Evolutionary conservation across 139 green algal genomes (phyloP), one percentile per base, ranked within the genome.

Genomic region (Picochlorum sp.): DNA sequence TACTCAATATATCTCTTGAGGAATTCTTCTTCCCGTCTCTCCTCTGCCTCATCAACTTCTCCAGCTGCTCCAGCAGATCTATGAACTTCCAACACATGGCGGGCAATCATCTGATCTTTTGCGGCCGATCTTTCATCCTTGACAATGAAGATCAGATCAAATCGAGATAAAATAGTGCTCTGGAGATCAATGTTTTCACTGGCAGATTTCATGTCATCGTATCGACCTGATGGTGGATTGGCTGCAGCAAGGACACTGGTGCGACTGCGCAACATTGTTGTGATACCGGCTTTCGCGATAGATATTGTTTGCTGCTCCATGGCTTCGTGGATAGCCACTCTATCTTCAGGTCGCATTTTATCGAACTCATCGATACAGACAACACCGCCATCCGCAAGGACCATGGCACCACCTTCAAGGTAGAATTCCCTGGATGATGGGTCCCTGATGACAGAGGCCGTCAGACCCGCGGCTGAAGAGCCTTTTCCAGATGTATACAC

Each of bases 261-360:
- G 21, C 94, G 79, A 18, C 78, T 80, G 61, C 95, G 95, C 57
- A 99, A 87, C 73, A 97, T 95, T 10, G 94, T 97, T 34, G 93
- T 95, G 81, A 99, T 98, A 66, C 94, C 94, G 3, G 94, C 94
- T 82, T 99, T 99, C 47, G 94, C 92, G 37, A 99, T 95, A 60
- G 85, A 96, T 72, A 99, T 98, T 47, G 94, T 98, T 81, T 99
- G 94, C 84, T 99, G 94, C 82, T 99, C 94, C 94, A 99, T 99
- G 34, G 94, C 94, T 84, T 99, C 94, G 71, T 98, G 93, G 73
- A 99, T 99, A 56, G 93, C 93, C 24, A 97, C 93, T 0, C 88
- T 72, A 75, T 99, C 94, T 76, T 97, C 94, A 1, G 88, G 78
- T 32, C 95, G 74, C 94, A 99, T 99, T 83, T 99, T 99, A 82